Base-by-base conservation (phyloP, 441 rosid species). In the Flueggea neowawraea region DNA sequence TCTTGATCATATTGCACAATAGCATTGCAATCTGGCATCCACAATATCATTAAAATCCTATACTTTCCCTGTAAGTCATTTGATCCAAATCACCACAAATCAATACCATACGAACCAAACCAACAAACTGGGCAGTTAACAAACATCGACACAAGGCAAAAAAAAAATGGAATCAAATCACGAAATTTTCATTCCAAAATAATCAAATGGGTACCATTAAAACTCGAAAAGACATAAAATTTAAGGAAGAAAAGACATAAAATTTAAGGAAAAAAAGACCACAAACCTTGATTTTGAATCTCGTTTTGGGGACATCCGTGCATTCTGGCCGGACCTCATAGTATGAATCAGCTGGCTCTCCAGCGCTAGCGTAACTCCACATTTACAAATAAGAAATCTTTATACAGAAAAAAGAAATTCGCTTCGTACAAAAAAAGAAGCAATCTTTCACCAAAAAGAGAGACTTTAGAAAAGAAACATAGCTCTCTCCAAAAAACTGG, bases 281-380 rank as follows among this genome's bases (percentile, higher is more conserved):
- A 22, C 83, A 57, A 66, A 91, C 97, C 90, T 75, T 89, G 84
- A 91, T 91, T 73, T 83, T 89, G 82, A 91, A 91, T 79, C 78
- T 78, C 72, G 95, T 77, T 61, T 76, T 87, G 32, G 96, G 95
- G 60, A 87, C 97, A 75, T 92, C 94, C 41, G 83, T 83, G 81
- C 97, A 92, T 53, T 92, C 96, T 54, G 94, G 86, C 41, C 96
- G 86, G 77, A 92, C 91, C 84, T 73, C 73, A 56, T 92, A 92
- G 74, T 83, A 92, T 75, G 94, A 83, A 82, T 92, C 98, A 53
- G 90, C 86, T 52, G 94, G 86, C 55, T 83, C 85, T 55, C 87
- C 83, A 3, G 75, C 51, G 39, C 89, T 73, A 22, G 28, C 28
- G 28, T 22, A 22, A 22, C 28, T 22, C 96, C 96, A 83, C 96